Base-by-base conservation (phyloP, 306 rosid species). In the Canavalia ensiformis region DNA sequence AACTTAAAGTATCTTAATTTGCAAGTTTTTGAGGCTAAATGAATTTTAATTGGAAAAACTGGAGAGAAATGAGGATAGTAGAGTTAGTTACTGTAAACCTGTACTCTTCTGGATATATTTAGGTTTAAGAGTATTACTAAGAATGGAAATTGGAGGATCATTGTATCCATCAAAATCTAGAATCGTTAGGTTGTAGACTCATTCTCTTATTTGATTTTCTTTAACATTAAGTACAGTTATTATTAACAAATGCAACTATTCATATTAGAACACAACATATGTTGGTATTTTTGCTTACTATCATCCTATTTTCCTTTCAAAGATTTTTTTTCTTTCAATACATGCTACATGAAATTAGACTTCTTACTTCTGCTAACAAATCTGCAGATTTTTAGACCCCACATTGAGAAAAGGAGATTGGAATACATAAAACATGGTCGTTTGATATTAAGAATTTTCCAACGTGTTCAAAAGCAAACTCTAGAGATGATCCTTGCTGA, bases 311-410 rank as follows among this genome's bases (percentile, higher is more conserved):
- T 47, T 47, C 12, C 75, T 47, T 2, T 30, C 10, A 30, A 11
- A 9, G 46, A 37, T 37, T 37, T 18, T 18, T 18, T 18, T 18
- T 18, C 25, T 31, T 33, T 31, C 42, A 60, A 33, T 60, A 41
- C n/a, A 30, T 60, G 33, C 60, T 8, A 33, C 8, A 4, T 76
- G n/a, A 76, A 2, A 37, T 37, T 4, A 37, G 41, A 4, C 42
- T 63, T 18, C 34, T 18, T 33, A 7, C 51, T 60, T n/a, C 25
- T 77, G 8, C 63, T 7, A 34, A 42, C 6, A 54, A 62, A 29
- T 62, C 11, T 74, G 57, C 76, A 81, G 84, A 7, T 81, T 51
- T 76, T 82, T 45, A 35, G 60, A 71, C 82, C 86, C 39, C 77
- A 63, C 0, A 82, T 82, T 28, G 77, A 82, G 78, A 82, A 59